These are phyloP conservation scores for Cordyceps cicadae DNA, from an alignment of 2,329 filamentous ascomycete genomes.

Conservation along the genomic window DNA sequence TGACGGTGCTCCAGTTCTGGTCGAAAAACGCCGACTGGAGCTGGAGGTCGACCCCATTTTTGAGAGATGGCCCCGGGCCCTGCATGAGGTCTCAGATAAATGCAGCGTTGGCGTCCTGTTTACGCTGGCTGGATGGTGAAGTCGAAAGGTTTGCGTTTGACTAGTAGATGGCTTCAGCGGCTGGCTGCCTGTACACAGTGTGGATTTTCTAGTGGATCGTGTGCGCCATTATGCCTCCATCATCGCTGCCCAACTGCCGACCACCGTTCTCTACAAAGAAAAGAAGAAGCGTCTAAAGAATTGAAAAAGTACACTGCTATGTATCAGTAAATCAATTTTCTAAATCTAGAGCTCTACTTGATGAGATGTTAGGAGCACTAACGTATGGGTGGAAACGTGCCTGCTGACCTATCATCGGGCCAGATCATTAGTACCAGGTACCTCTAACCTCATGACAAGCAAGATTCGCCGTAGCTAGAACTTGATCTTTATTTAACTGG, in stretches of 20 bases:
- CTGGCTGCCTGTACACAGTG: background rate
- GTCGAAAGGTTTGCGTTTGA: background rate
- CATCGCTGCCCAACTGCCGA: background rate
- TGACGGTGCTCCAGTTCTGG: constrained; percentile 43
- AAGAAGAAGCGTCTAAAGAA: too few species aligned
- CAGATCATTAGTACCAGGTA: too few species aligned
- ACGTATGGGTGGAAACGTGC: background rate
- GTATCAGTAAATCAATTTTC: background rate
- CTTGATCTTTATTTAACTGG: too few species aligned
- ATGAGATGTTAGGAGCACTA: background rate
- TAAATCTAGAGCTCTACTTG: too few species aligned
- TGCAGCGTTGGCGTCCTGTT: background rate
- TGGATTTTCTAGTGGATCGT: constrained; percentile 9
- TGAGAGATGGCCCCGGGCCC: constrained; percentile 31
- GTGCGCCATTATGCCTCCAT: background rate
- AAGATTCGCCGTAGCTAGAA: too few species aligned
- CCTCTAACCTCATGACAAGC: too few species aligned
- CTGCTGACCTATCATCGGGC: too few species aligned
- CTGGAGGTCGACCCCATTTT: constrained; percentile 44
- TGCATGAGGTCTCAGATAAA: constrained; percentile 20
- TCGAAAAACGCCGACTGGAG: constrained; percentile 48
- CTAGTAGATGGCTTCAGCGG: background rate
- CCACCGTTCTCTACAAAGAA: too few species aligned
- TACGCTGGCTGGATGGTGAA: background rate
- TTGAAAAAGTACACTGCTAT: background rate